Evolutionary conservation across 768 basidiomycete species (phyloP), one percentile per base, ranked within the genome.

Genomic region (Amylocystis lapponica): DNA sequence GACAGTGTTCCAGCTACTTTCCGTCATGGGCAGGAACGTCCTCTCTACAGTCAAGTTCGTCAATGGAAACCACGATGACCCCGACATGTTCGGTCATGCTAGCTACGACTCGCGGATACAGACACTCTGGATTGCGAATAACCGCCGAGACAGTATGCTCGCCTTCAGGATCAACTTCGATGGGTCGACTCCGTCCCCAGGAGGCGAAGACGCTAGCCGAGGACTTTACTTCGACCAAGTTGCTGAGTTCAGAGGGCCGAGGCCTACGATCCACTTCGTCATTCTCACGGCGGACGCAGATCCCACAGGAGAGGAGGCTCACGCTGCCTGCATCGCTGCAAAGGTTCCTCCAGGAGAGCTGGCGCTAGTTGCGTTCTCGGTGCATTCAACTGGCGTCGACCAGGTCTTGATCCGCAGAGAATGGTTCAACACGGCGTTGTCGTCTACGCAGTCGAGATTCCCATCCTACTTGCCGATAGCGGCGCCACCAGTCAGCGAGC

Each of bases 351-450:
- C 82, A 1, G 83, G 84, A 30, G 83, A 89, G 50, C 68, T 90
- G 27, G 86, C 87, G 20, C 70, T 92, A 39, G 85, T 89, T 5
- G 87, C 86, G 23, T 92, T 90, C 65, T 86, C 85, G 2, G 87
- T 92, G n/a, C 89, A 91, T 58, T 81, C 85, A 14, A 78, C 76
- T n/a, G 89, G 89, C 27, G 89, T 92, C 12, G 89, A 92, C 57
- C 89, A 92, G 57, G 79, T 92, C 22, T 75, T 92, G 40, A 83
- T 92, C 52, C 78, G 85, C 50, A 86, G 79, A 61, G 89, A 92
- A 56, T 88, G 86, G 85, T 88, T 77, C 52, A 85, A 89, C 49
- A 56, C 67, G n/a, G 87, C 86, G 0, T 63, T 86, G 27, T 56
- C 66, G 6, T 62, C 69, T 14, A 69, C 81, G 5, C 61, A 65